phyloP scores from a whole-genome alignment of 1,284 basidiomycete species.

The Xerocomus minutiporus region DNA sequence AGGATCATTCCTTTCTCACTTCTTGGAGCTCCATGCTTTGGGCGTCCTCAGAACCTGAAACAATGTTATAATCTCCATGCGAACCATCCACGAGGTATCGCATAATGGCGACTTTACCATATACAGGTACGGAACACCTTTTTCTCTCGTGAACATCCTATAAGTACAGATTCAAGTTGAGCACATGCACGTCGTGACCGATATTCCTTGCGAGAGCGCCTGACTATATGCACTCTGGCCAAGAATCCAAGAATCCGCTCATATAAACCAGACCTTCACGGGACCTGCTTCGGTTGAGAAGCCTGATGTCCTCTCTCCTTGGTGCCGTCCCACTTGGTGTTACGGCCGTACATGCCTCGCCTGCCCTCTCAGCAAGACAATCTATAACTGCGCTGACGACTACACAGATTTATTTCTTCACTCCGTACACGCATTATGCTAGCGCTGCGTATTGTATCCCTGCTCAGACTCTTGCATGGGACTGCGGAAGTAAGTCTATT shows the following conservation, averaged over 20 bases:
- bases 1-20: too few relatives aligned
- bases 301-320: conserved; percentile 19
- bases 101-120: too few relatives aligned
- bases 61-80: too few relatives aligned
- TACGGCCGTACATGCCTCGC: conserved; percentile 20
- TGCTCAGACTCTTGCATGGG: conserved; percentile 46
- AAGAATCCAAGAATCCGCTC: too few relatives aligned
- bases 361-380: conserved; percentile 28
- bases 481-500: conserved; percentile 50
- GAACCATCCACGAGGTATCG: too few relatives aligned
- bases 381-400: conserved; percentile 41
- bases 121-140: too few relatives aligned
- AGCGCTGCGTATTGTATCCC: conserved; percentile 54
- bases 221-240: neutral
- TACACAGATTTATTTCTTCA: conserved; percentile 45
- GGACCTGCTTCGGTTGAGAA: neutral
- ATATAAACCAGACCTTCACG: neutral
- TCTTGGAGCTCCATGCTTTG: too few relatives aligned
- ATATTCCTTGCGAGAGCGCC: neutral
- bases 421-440: conserved; percentile 54
- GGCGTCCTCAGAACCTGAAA: too few relatives aligned
- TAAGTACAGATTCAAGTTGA: neutral
- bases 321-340: conserved; percentile 14
- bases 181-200: too few relatives aligned
- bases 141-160: neutral